A percentile compares a stretch with the other conserved stretches of the same genome.
These are phyloP conservation scores for Baudoinia panamericana DNA, from an alignment of 495 filamentous ascomycete species.

Conservation along the genomic window DNA sequence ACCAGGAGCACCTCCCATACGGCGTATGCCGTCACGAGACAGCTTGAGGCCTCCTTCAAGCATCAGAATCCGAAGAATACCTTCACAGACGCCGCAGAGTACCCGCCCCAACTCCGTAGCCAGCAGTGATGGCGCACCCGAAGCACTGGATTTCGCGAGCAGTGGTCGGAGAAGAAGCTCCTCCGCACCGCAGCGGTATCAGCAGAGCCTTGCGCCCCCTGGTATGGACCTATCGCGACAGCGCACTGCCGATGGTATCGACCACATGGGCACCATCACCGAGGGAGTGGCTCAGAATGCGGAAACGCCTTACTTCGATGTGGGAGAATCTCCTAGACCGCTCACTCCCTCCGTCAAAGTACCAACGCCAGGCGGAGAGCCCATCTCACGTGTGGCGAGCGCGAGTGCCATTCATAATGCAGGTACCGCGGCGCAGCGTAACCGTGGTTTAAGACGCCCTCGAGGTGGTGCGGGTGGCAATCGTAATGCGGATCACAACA, in stretches of 20 bases:
- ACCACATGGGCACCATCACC: constrained; percentile 8
- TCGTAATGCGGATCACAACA: neutral
- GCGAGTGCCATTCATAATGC: constrained; percentile 11
- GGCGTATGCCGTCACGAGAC: constrained; percentile 2
- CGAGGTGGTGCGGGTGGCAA: neutral
- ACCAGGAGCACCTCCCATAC: too few species aligned
- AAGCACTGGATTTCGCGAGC: neutral
- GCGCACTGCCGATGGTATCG: constrained; percentile 5
- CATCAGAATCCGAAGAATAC: constrained; percentile 16
- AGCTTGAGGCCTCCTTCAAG: constrained; percentile 13
- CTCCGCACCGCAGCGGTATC: constrained; percentile 18
- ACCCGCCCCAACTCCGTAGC: constrained; percentile 1
- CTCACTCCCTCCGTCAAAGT: neutral
- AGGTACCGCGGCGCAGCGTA: constrained; percentile 12
- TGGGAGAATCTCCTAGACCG: neutral
- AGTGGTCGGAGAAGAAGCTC: constrained; percentile 17
- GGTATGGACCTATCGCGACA: constrained; percentile 3
- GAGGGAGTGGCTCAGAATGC: neutral
- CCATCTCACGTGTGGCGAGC: constrained; percentile 2
- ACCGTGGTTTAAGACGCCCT: constrained; percentile 11
- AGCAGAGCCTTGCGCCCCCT: neutral
- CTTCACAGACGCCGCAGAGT: neutral
- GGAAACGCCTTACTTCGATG: constrained; percentile 1
- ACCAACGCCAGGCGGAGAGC: neutral
- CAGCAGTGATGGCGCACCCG: neutral